Conservation (phyloP, 345 rosid species). For the Pseudoturritis turrita region DNA sequence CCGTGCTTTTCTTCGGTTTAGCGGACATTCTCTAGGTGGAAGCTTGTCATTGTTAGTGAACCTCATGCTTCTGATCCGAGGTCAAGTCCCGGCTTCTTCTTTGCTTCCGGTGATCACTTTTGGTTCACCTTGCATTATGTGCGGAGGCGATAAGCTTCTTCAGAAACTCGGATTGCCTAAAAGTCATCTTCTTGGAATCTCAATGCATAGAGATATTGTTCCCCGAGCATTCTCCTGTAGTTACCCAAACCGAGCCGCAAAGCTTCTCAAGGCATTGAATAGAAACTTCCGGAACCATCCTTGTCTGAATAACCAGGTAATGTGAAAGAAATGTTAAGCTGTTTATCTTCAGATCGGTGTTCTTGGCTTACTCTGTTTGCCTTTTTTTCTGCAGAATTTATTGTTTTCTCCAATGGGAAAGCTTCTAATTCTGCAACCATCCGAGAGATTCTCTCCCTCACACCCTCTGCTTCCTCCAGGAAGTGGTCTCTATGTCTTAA, state of each 20-base stretch:
- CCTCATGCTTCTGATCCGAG: conserved; percentile 81
- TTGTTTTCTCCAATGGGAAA: conserved; percentile 92
- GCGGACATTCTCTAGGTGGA: conserved; percentile 98
- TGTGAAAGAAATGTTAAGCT: not conserved
- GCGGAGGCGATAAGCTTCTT: conserved; percentile 87
- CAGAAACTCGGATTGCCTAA: conserved; percentile 71
- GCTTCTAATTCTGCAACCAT: conserved; percentile 90
- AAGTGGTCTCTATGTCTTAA: conserved; percentile 71
- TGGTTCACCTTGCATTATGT: conserved; percentile 93
- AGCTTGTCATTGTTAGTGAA: conserved; percentile 81
- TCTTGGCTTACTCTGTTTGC: not conserved
- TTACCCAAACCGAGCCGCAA: conserved; percentile 77
- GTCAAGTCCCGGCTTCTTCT: conserved; percentile 69
- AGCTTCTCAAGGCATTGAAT: conserved; percentile 83
- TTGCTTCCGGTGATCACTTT: conserved; percentile 90
- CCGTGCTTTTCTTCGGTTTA: conserved; percentile 72
- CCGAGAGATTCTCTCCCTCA: conserved; percentile 75
- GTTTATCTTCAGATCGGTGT: not conserved
- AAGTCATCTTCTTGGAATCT: conserved; percentile 63
- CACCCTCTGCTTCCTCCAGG: conserved; percentile 93
- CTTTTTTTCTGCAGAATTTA: conserved; percentile 46
- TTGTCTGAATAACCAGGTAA: conserved; percentile 80
- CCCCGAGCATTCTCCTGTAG: conserved; percentile 95
- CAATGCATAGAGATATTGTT: conserved; percentile 93
- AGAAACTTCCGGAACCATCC: conserved; percentile 80